Conservation (phyloP, 2,329 filamentous ascomycete species). For the Parastagonospora avenae region DNA sequence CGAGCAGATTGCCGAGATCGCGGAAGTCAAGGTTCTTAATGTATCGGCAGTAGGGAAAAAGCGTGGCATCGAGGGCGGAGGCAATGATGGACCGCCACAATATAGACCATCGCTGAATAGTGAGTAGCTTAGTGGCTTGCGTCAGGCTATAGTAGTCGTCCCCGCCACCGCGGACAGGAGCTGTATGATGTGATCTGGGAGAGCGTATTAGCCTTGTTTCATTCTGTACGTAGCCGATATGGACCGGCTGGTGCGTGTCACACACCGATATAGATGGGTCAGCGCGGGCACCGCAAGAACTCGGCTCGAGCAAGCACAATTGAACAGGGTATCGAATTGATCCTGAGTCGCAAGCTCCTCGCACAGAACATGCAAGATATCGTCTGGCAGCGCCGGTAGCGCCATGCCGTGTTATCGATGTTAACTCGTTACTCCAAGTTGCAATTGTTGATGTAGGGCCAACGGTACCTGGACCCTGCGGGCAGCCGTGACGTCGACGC, state of each 20-base stretch:
- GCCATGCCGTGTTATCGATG: constrained; percentile 25
- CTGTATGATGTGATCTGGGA: constrained; percentile 50
- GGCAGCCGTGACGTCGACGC: constrained; percentile 7
- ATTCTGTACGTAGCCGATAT: neutral
- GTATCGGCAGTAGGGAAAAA: constrained; percentile 72
- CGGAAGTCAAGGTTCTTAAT: constrained; percentile 68
- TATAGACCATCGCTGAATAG: constrained; percentile 64
- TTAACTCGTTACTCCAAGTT: neutral
- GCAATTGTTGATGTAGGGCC: neutral
- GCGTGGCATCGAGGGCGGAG: constrained; percentile 66
- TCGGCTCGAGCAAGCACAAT: constrained; percentile 61
- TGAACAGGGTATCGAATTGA: constrained; percentile 67
- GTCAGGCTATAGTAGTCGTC: constrained; percentile 41
- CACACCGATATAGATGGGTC: constrained; percentile 67
- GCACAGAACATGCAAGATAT: constrained; percentile 66
- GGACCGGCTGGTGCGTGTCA: constrained; percentile 1
- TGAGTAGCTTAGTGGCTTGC: constrained; percentile 49
- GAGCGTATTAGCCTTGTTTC: neutral
- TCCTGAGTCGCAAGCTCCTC: constrained; percentile 61
- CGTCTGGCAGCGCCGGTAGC: constrained; percentile 55
- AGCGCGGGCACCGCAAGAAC: constrained; percentile 64
- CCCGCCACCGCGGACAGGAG: constrained; percentile 53
- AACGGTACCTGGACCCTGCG: neutral
- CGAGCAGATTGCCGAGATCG: constrained; percentile 64
- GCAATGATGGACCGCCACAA: constrained; percentile 72